phyloP scores from a whole-genome alignment of 805 yeast species.

The Wickerhamiella kurtzmanii region DNA sequence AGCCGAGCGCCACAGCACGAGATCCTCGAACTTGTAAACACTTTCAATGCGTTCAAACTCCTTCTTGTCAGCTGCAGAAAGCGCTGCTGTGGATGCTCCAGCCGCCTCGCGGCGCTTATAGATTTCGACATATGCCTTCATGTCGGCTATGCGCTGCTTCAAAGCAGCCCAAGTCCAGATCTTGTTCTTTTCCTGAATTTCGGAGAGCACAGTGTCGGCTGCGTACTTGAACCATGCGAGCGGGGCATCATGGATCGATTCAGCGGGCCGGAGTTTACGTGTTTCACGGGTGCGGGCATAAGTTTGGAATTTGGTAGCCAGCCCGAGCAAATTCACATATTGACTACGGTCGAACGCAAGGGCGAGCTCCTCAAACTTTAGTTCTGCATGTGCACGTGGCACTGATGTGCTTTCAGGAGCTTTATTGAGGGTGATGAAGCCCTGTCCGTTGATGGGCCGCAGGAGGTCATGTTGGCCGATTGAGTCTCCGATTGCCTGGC shows the following conservation, averaged over 20 bases:
- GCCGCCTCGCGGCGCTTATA: slow-evolving; percentile 51
- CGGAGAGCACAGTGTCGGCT: slow-evolving; percentile 58
- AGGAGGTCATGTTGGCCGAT: slow-evolving; percentile 34
- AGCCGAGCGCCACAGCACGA: slow-evolving; percentile 70
- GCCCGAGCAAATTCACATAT: slow-evolving; percentile 66
- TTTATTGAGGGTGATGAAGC: slow-evolving; percentile 71
- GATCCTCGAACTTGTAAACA: slow-evolving; percentile 57
- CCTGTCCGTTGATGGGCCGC: slow-evolving; percentile 80
- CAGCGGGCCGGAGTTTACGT: slow-evolving; percentile 52
- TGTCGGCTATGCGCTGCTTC: slow-evolving; percentile 53
- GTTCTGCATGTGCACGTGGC: slow-evolving; percentile 51
- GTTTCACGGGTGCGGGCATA: slow-evolving; percentile 63
- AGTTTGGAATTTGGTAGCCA: slow-evolving; percentile 71
- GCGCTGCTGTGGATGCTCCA: slow-evolving; percentile 15
- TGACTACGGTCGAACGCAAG: slow-evolving; percentile 73
- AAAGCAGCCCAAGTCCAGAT: slow-evolving; percentile 85
- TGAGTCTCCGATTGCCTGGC: slow-evolving; percentile 17
- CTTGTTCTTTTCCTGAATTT: slow-evolving; percentile 66
- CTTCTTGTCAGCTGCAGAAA: slow-evolving; percentile 24
- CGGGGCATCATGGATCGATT: slow-evolving; percentile 45
- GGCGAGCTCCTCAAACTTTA: slow-evolving; percentile 82
- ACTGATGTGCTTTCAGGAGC: slow-evolving; percentile 34
- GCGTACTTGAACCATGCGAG: slow-evolving; percentile 72
- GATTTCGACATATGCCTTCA: slow-evolving; percentile 49
- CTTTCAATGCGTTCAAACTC: slow-evolving; percentile 43